phyloP scores from a whole-genome alignment of 1,284 basidiomycete species.

The Ganoderma lucidum region DNA sequence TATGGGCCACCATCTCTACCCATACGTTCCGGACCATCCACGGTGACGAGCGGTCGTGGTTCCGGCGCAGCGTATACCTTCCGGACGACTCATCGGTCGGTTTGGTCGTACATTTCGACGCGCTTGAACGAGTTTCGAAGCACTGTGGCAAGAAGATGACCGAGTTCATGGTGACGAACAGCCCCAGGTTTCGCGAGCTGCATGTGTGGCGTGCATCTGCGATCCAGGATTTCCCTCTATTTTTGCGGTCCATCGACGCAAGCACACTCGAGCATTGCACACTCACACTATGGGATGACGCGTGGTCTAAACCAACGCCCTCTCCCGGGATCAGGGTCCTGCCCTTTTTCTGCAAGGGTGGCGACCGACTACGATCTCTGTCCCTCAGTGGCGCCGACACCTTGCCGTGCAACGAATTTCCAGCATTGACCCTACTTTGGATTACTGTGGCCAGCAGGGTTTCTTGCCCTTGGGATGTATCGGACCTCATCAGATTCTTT shows the following conservation, averaged over 20 bases:
- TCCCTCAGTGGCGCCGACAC: neutral
- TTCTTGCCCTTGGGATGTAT: conserved; percentile 3
- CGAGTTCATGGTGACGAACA: neutral
- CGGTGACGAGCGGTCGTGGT: too few species aligned
- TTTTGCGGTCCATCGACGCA: neutral
- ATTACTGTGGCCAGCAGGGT: neutral
- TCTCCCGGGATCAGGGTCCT: neutral
- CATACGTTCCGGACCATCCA: neutral
- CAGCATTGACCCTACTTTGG: neutral
- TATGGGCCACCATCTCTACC: neutral
- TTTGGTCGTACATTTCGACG: neutral
- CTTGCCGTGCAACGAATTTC: conserved; percentile 9
- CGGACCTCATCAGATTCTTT: conserved; percentile 10
- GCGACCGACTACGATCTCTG: conserved; percentile 5
- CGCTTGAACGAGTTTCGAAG: neutral
- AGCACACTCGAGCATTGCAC: neutral
- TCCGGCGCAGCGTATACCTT: neutral
- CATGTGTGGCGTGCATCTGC: neutral
- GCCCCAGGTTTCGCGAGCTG: neutral
- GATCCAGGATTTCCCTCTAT: neutral
- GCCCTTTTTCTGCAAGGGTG: conserved; percentile 4
- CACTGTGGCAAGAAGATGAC: neutral
- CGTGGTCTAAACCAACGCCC: neutral
- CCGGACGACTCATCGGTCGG: neutral
- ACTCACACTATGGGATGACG: neutral